Evolutionary conservation across 306 rosid species (phyloP), one percentile per base, ranked within the genome.

Genomic region (Pyrus communis): DNA sequence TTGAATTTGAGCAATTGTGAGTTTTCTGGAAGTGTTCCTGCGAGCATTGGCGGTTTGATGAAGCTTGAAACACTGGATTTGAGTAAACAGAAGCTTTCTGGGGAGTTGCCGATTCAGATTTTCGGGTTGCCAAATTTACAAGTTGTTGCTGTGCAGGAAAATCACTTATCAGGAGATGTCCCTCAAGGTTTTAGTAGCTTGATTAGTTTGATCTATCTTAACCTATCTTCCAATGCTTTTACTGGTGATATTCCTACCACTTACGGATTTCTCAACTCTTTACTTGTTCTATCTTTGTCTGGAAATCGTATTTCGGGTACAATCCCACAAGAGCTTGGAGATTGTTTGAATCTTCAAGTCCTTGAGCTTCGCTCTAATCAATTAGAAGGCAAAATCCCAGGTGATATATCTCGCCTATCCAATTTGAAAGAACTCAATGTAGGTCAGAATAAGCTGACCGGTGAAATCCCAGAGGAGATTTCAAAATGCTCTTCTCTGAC

Each of bases 131-230:
- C 96, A 1, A 82, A 87, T 60, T 33, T 93, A 65, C 89, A 88
- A 74, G 75, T 82, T 69, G 89, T 90, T 61, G 92, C 91, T 40
- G 69, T 93, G 35, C 85, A 91, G 75, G 93, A 86, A 28, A 92
- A 92, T 40, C 84, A 49, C 64, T 79, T 92, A n/a, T 87, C 86
- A 51, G 97, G 97, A 43, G 52, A 71, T 71, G 86, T 92, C 62
- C 92, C 96, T n/a, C 93, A 87, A 78, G 97, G 97, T 79, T 90
- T 92, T 79, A 90, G 97, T 84, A 92, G 96, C 72, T 71, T 92
- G 73, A 88, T 84, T 76, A 75, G 92, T 70, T 67, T 92, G 12
- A 51, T 66, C 40, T 83, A 86, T 82, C 87, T 92, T 25, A 92
- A 92, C 77, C 91, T 92, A 65, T 83, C 70, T 11, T 86, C 82